phyloP scores from a whole-genome alignment of 108 stramenopile genomes.

The Mediolabrus comicus region DNA sequence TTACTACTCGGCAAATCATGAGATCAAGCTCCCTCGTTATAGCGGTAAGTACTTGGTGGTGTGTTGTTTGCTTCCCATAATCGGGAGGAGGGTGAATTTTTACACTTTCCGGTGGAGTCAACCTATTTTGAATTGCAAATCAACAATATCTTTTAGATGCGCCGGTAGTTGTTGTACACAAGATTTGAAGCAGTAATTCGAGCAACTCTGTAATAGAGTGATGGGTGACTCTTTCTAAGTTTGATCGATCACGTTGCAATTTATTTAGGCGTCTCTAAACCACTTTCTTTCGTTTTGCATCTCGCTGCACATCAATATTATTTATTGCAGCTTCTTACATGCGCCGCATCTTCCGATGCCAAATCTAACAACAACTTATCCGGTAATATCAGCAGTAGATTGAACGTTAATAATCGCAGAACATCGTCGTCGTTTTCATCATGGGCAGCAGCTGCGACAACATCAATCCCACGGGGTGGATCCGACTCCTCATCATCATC shows the following conservation, averaged over 20 bases:
- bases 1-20: too few species aligned
- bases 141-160: too few species aligned
- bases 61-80: background rate
- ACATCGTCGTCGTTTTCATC: background rate
- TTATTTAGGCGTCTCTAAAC: background rate
- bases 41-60: background rate
- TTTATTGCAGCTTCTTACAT: background rate
- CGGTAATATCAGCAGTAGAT: background rate
- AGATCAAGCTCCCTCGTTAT: background rate
- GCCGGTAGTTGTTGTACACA: too few species aligned
- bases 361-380: background rate
- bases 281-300: background rate
- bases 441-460: background rate
- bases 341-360: background rate
- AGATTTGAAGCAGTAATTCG: too few species aligned
- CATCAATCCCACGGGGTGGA: conserved; percentile 9
- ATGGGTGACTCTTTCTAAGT: too few species aligned
- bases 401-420: too few species aligned
- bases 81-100: background rate
- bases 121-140: too few species aligned
- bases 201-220: too few species aligned
- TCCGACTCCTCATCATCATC: conserved; percentile 4
- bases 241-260: background rate
- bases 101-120: background rate
- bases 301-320: background rate